Base-by-base conservation (phyloP, 306 rosid species). In the Canavalia gladiata region DNA sequence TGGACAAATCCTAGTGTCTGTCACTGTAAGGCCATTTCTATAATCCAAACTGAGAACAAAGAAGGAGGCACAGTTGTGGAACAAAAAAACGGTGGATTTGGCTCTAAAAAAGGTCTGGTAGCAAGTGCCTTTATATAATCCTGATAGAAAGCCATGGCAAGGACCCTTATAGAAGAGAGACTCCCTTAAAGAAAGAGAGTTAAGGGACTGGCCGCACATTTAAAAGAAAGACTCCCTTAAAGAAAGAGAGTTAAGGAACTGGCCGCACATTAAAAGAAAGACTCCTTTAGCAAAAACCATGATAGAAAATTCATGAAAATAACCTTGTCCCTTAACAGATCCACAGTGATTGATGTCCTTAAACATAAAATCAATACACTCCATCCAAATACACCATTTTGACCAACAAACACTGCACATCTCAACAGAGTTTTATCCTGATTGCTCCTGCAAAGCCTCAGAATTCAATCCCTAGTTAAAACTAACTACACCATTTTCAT, bases 401-500 rank as follows among this genome's bases (percentile, higher is more conserved):
- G 30, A 25, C 42, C 39, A 25, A 55, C 54, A 56, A 73, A 73
- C 35, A 74, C n/a, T 31, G 7, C 42, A 60, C 67, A 3, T 8
- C 6, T 35, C 64, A 18, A 28, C 8, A 30, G 4, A 51, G 2
- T 72, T 5, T 33, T 30, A 41, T 30, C 35, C 55, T 70, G 55
- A 49, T 25, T 58, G 46, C 62, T 41, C 52, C 9, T 6, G 39
- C 69, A 65, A 73, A 18, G 18, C 56, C 7, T 60, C 66, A 13
- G 52, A 72, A n/a, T 70, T 41, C 51, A 72, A 75, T 62, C 54
- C 57, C 68, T 35, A 70, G 59, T 13, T 74, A n/a, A 52, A 75
- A 60, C 30, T 43, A 11, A 54, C 54, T 60, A 46, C 49, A 62
- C 3, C 33, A 62, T 54, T 54, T 46, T 18, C 79, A 70, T 33